These are phyloP conservation scores for Diaporthe vaccinii DNA, from an alignment of 2,329 filamentous ascomycete species.

Conservation along the genomic window DNA sequence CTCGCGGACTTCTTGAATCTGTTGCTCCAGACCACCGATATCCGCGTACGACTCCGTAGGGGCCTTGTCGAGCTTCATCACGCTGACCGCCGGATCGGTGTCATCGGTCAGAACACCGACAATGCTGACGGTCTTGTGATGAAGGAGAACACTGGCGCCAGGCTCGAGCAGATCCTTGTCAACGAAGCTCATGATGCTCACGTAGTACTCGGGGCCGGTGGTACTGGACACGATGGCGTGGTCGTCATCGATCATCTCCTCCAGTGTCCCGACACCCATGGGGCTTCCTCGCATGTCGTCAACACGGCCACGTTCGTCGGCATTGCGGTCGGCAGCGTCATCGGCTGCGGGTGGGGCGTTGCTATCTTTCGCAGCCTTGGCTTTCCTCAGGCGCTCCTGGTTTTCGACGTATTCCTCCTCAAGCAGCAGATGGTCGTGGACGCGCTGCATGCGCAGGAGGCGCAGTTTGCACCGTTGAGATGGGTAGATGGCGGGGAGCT, in stretches of 20 bases:
- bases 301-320: conserved; percentile 93
- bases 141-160: conserved; percentile 92
- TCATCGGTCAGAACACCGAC: conserved; percentile 98
- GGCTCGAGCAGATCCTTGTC: conserved; percentile 98
- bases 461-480: conserved; percentile 98
- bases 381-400: conserved; percentile 94
- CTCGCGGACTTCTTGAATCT: conserved; percentile 98
- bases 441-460: conserved; percentile 97
- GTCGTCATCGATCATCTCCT: conserved; percentile 99
- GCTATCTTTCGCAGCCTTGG: conserved; percentile 84
- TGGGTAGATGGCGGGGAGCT: conserved; percentile 93
- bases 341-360: conserved; percentile 75
- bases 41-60: conserved; percentile 98
- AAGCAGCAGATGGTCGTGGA: conserved; percentile 95
- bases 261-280: conserved; percentile 97
- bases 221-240: conserved; percentile 98
- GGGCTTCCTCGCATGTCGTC: conserved; percentile 99
- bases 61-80: conserved; percentile 99
- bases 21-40: conserved; percentile 93
- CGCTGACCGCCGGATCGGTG: conserved; percentile 92
- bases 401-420: conserved; percentile 99
- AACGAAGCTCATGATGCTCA: conserved; percentile 99
- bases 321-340: conserved; percentile 86
- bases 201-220: conserved; percentile 98
- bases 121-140: conserved; percentile 98